Conservation (phyloP, 768 basidiomycete species). For the Mycena galericulata region DNA sequence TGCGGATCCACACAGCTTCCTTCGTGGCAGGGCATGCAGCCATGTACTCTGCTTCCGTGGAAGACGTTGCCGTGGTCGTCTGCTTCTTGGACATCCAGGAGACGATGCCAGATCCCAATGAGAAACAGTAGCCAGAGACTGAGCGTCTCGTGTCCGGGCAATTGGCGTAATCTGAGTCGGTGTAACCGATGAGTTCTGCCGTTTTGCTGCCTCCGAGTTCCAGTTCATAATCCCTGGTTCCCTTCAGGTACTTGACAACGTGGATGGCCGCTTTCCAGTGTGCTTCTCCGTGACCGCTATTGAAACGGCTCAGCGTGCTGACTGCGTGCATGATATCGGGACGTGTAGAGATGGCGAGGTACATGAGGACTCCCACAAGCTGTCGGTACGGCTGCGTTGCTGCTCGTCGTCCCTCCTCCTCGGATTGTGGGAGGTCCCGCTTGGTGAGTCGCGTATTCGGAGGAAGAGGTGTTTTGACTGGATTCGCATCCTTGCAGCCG, state of each 20-base stretch:
- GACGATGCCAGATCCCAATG: slow-evolving; percentile 38
- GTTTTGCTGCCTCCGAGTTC: background rate
- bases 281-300: slow-evolving; percentile 36
- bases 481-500: slow-evolving; percentile 34
- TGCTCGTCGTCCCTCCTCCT: slow-evolving; percentile 5
- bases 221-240: slow-evolving; percentile 38
- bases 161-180: slow-evolving; percentile 43
- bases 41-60: slow-evolving; percentile 59
- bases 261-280: slow-evolving; percentile 55
- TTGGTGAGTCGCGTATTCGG: slow-evolving; percentile 33
- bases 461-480: slow-evolving; percentile 1
- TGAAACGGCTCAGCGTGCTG: slow-evolving; percentile 29
- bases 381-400: background rate
- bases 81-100: slow-evolving; percentile 52
- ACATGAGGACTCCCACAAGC: slow-evolving; percentile 14
- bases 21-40: slow-evolving; percentile 35
- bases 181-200: background rate
- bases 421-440: background rate
- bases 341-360: background rate
- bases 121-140: slow-evolving; percentile 33
- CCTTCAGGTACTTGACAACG: slow-evolving; percentile 50
- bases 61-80: slow-evolving; percentile 44
- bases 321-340: slow-evolving; percentile 13
- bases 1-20: slow-evolving; percentile 9
- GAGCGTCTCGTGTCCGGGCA: slow-evolving; percentile 38